Percentiles rank a stretch among this genome's conserved stretches.
These are phyloP conservation scores for Zanthoxylum bungeanum DNA, from an alignment of 345 rosid genomes.

Conservation along the genomic window DNA sequence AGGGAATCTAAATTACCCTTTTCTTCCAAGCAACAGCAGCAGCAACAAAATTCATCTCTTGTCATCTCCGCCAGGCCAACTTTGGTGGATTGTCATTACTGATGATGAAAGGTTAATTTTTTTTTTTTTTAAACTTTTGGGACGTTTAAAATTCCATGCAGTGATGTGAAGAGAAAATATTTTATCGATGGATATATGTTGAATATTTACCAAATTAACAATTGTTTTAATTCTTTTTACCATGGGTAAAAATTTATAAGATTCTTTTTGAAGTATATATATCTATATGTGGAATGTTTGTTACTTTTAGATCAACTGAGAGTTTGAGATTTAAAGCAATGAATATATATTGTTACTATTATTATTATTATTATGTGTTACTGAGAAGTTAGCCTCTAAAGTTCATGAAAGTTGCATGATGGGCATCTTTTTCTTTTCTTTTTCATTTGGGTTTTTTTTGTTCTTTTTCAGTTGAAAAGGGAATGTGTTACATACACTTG, in stretches of 20 bases:
- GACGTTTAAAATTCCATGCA: background rate
- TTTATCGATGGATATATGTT: background rate
- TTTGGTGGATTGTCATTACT: slow-evolving; percentile 98
- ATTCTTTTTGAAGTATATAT: slow-evolving; percentile 17
- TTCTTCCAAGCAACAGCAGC: slow-evolving; percentile 50
- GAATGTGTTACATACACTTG: slow-evolving; percentile 20
- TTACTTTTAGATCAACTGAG: too few relatives aligned
- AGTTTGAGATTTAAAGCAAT: background rate
- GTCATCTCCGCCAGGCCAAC: slow-evolving; percentile 62
- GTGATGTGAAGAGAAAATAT: slow-evolving; percentile 3
- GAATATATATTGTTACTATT: background rate
- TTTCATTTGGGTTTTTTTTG: background rate
- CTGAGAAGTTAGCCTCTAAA: background rate
- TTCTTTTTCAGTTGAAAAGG: slow-evolving; percentile 11
- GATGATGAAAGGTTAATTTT: slow-evolving; percentile 18
- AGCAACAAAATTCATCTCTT: slow-evolving; percentile 45
- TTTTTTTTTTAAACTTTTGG: background rate
- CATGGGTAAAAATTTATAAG: slow-evolving; percentile 16
- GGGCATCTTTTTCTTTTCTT: slow-evolving; percentile 17
- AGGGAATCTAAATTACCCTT: slow-evolving; percentile 42
- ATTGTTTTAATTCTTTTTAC: background rate
- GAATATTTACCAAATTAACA: background rate
- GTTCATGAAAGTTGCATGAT: slow-evolving; percentile 31
- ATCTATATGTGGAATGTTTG: too few relatives aligned
- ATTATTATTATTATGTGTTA: background rate